phyloP scores from a whole-genome alignment of 768 basidiomycete genomes.

The Megacollybia marginata region DNA sequence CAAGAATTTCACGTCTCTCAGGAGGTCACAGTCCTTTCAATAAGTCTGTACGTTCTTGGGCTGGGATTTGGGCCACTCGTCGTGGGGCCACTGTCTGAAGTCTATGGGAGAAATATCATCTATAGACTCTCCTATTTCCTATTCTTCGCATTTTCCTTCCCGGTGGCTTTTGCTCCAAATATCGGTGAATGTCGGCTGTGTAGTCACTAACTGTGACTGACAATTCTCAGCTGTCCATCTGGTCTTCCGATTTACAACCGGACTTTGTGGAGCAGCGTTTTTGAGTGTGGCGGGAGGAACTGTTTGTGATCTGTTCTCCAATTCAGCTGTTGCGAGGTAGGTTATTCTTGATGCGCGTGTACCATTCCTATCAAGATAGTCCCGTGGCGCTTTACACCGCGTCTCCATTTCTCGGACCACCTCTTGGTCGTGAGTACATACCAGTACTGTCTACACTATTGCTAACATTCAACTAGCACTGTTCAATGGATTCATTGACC shows the following conservation, averaged over 20 bases:
- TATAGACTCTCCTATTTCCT: conserved; percentile 54
- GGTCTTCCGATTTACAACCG: conserved; percentile 47
- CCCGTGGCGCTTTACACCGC: conserved; percentile 53
- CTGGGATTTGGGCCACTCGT: conserved; percentile 50
- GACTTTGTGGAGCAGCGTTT: conserved; percentile 48
- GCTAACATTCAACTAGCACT: neutral
- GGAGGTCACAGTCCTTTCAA: conserved; percentile 41
- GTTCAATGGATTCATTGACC: conserved; percentile 55
- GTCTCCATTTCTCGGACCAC: conserved; percentile 44
- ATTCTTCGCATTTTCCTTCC: conserved; percentile 63
- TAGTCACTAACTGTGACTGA: neutral
- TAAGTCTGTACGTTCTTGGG: conserved; percentile 53
- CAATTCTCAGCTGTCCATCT: conserved; percentile 44
- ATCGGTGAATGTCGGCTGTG: conserved; percentile 33
- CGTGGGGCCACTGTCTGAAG: conserved; percentile 44
- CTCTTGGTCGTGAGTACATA: conserved; percentile 29
- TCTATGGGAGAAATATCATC: conserved; percentile 58
- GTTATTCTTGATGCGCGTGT: conserved; percentile 12
- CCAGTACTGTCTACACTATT: conserved; percentile 1
- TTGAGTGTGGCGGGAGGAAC: conserved; percentile 52
- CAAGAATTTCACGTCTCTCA: conserved; percentile 38
- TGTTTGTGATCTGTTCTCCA: conserved; percentile 48
- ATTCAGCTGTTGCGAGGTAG: conserved; percentile 53
- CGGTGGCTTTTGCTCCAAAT: conserved; percentile 68
- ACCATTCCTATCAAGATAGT: conserved; percentile 8